phyloP scores from a whole-genome alignment of 2,329 filamentous ascomycete species.

The Fusarium guadeloupense region DNA sequence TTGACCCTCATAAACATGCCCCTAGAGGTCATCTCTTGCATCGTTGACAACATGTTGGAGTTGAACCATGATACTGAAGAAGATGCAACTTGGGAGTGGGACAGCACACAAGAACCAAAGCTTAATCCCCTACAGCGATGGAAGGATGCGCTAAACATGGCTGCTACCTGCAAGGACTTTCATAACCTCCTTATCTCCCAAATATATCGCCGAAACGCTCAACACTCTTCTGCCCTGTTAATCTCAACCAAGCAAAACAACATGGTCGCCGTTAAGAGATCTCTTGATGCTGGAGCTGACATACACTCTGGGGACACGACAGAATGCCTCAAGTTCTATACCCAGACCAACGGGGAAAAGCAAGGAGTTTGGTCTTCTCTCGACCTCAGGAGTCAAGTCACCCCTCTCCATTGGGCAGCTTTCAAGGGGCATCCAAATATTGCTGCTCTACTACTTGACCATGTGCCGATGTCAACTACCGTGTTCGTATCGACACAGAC shows the following conservation, averaged over 20 bases:
- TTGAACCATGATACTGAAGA: too few relatives aligned
- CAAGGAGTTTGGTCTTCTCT: background rate
- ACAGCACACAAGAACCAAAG: background rate
- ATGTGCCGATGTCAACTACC: background rate
- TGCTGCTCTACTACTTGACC: background rate
- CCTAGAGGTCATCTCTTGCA: background rate
- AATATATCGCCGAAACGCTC: slow-evolving; percentile 2
- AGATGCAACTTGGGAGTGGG: too few relatives aligned
- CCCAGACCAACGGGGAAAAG: background rate
- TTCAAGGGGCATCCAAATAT: background rate
- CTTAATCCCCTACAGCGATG: background rate
- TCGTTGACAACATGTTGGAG: background rate
- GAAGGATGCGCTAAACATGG: slow-evolving; percentile 5
- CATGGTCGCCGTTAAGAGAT: background rate
- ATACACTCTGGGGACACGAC: background rate
- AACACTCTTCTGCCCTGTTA: background rate
- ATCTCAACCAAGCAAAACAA: background rate
- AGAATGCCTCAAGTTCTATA: background rate
- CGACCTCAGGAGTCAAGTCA: background rate
- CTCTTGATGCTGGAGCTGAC: background rate
- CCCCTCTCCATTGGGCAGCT: slow-evolving; percentile 12
- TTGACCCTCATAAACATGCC: background rate
- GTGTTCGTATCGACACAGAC: slow-evolving; percentile 2
- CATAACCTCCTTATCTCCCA: background rate
- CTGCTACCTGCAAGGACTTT: slow-evolving; percentile 3